Percentiles rank a stretch among this genome's conserved stretches.
These are phyloP conservation scores for Neopestalotiopsis sp. DNA, from an alignment of 2,329 filamentous ascomycete species.

Conservation along the genomic window DNA sequence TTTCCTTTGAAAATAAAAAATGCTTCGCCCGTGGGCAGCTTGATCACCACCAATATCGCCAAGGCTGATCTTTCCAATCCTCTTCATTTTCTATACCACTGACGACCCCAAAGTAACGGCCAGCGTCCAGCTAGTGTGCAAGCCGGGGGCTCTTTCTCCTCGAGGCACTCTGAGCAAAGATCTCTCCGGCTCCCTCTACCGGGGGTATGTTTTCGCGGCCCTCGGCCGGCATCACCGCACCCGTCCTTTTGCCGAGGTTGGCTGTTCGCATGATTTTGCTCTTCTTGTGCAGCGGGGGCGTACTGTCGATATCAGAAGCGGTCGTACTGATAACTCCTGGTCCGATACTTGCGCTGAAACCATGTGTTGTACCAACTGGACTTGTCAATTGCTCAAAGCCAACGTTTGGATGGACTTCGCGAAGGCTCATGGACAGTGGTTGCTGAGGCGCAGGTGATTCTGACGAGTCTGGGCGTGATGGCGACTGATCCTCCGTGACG, in stretches of 20 bases:
- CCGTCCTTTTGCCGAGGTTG: slow-evolving; percentile 40
- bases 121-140: slow-evolving; percentile 26
- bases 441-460: slow-evolving; percentile 28
- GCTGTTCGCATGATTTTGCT: slow-evolving; percentile 38
- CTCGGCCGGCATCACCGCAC: slow-evolving; percentile 34
- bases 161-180: slow-evolving; percentile 50
- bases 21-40: background rate
- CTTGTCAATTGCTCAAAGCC: slow-evolving; percentile 49
- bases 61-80: slow-evolving; percentile 3
- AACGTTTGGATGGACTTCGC: slow-evolving; percentile 60
- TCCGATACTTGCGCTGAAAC: slow-evolving; percentile 26
- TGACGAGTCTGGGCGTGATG: slow-evolving; percentile 27
- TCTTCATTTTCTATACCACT: background rate
- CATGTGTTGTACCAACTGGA: slow-evolving; percentile 39
- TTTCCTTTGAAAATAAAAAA: background rate
- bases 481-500: slow-evolving; percentile 30
- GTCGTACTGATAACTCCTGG: slow-evolving; percentile 21
- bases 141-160: slow-evolving; percentile 62
- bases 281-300: slow-evolving; percentile 54
- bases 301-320: slow-evolving; percentile 39
- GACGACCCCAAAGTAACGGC: background rate
- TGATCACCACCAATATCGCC: slow-evolving; percentile 9
- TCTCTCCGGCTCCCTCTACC: slow-evolving; percentile 35
- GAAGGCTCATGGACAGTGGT: slow-evolving; percentile 51
- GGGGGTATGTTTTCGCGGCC: slow-evolving; percentile 59